These are phyloP conservation scores for Metschnikowia kunwiensis DNA, from an alignment of 805 yeast species.

Conservation along the genomic window DNA sequence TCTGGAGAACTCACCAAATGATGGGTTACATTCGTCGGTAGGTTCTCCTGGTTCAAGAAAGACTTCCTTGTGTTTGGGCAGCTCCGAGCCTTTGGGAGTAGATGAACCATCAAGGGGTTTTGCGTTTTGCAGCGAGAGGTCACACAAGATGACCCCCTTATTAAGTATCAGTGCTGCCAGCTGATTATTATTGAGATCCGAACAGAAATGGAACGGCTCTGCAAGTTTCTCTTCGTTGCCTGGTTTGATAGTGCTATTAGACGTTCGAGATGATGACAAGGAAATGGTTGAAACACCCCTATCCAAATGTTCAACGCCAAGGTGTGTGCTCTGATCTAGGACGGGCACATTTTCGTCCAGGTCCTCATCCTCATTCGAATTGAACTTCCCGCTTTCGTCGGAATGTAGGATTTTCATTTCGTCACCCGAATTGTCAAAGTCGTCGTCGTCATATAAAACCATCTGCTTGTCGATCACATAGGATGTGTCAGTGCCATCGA, in stretches of 20 bases:
- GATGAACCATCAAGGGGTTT: neutral
- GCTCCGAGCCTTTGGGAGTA: neutral
- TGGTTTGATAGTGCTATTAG: neutral
- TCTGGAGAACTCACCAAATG: slow-evolving; percentile 7
- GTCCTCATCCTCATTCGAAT: slow-evolving; percentile 19
- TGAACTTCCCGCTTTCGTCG: slow-evolving; percentile 27
- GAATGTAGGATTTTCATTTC: slow-evolving; percentile 21
- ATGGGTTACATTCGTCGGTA: neutral
- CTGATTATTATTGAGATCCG: neutral
- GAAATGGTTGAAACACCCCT: no score
- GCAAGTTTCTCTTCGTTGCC: neutral
- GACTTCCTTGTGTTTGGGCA: neutral
- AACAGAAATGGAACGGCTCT: neutral
- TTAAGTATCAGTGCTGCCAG: no score
- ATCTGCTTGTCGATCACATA: slow-evolving; percentile 13
- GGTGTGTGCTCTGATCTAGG: neutral
- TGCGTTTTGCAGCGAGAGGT: no score
- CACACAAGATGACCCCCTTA: no score
- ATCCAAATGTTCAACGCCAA: neutral
- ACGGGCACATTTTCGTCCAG: neutral
- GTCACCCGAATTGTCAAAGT: slow-evolving; percentile 14
- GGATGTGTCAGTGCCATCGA: slow-evolving; percentile 12
- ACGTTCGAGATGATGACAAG: no score
- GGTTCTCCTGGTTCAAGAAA: neutral
- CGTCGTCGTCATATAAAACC: slow-evolving; percentile 13